Evolutionary conservation across 768 basidiomycete species (phyloP), one percentile per base, ranked within the genome.

Genomic region (Stropharia rugosoannulata): DNA sequence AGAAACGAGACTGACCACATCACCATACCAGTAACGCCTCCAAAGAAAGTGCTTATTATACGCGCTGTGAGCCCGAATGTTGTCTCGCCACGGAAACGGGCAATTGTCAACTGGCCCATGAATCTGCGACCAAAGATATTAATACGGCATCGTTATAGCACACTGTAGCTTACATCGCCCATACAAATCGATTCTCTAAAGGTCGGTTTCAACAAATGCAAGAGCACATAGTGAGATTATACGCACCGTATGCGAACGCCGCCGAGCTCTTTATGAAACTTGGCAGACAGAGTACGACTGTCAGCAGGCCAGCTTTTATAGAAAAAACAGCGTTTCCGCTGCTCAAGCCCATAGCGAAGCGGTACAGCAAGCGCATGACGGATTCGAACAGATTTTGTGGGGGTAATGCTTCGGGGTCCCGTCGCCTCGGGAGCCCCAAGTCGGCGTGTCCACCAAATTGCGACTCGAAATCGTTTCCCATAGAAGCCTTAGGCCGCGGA

Each of bases 341-440:
- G 3, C 76, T 75, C 0, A 88, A 59, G 0, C 73, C 71, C 2
- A 67, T 67, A 3, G 75, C 58, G 1, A 68, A 57, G 12, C 70
- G 60, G 64, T 86, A 83, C 1, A 83, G 1, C 51, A 69, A 62
- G 44, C 74, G 76, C 77, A 83, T 76, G 0, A 77, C 55, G 38
- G 63, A 69, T 64, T 90, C 87, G 32, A 89, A 68, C 2, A 59
- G 47, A 59, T 89, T 90, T 2, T 74, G 64, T 0, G 90, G 89
- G 1, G 90, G 88, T 0, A 90, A 67, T 0, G 86, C 88, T 64
- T 92, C 89, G 0, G 89, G 88, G 68, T 92, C 88, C 25, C 89
- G 76, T 3, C 78, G 73, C 13, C 73, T 68, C 1, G 88, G 80
- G 37, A 76, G 61, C 3, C 84, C 86, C 0, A 90, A 75, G 61